Evolutionary conservation across 2,329 filamentous ascomycete genomes (phyloP), one percentile per base, ranked within the genome.

Genomic region (Cladophialophora carrionii): DNA sequence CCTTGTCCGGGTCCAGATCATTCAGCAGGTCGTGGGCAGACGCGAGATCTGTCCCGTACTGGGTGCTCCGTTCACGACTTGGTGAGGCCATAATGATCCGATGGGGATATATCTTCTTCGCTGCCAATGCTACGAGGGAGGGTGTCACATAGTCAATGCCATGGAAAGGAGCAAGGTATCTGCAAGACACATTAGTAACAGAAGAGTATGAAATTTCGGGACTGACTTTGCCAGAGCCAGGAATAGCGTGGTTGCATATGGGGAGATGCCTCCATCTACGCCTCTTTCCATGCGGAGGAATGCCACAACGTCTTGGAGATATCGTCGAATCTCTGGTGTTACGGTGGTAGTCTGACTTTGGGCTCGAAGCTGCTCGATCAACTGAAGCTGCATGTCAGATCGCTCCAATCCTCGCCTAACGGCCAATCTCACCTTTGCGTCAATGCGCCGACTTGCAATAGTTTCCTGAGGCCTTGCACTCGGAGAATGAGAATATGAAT

Each of bases 221-320:
- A 62, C 80, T 70, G 73, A 88, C 79, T 83, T 86, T 68, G 87
- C 81, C 52, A 96, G 81, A 68, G 84, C 82, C 51, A 86, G 83
- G 63, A 98, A 88, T 73, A 96, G 89, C 55, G 87, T 86, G 1
- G 92, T 96, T 0, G 92, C 91, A 46, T 84, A 78, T 0, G 94
- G 89, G 12, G 91, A 89, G 57, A 96, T 85, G 49, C 92, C 91
- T 14, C 89, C 86, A 20, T 85, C 85, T 29, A 97, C 90, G 56
- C 91, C 93, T 60, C 94, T 89, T 77, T 96, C 93, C 75, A 96
- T 85, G 31, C 95, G 88, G 70, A 98, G 83, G 75, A 96, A 97
- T 2, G 92, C 86, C 57, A 94, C 81, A 43, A 98, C 86, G 77
- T 98, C 94, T 81, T 94, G 89, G 64, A 94, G 84, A 76, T 98